Conservation (phyloP, 2,329 filamentous ascomycete species). For the Alternaria sp. region DNA sequence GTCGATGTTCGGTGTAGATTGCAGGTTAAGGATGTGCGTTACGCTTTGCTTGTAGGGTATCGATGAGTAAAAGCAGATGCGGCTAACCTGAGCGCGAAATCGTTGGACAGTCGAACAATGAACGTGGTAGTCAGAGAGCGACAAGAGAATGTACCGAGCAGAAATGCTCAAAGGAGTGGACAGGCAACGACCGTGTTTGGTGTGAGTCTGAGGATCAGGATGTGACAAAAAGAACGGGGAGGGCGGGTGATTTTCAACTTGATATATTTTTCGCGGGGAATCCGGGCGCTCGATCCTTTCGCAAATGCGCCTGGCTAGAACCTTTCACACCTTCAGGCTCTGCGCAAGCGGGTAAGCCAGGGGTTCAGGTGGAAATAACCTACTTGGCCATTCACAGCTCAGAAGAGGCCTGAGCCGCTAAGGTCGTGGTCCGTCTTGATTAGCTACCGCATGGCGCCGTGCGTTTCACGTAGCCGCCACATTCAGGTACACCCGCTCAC, state of each 20-base stretch:
- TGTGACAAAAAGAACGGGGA: constrained; percentile 2
- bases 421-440: constrained; percentile 2
- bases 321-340: constrained; percentile 1
- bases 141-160: constrained; percentile 19
- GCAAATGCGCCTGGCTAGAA: background rate
- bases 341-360: constrained; percentile 9
- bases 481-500: constrained; percentile 13
- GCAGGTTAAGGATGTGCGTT: constrained; percentile 1
- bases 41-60: constrained; percentile 10
- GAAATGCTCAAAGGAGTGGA: constrained; percentile 11
- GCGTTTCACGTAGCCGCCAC: constrained; percentile 16
- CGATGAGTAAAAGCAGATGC: constrained; percentile 12
- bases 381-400: constrained; percentile 3
- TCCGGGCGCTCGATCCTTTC: background rate
- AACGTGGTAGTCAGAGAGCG: constrained; percentile 8
- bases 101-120: constrained; percentile 14
- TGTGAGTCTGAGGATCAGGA: constrained; percentile 9
- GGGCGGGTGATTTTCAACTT: constrained; percentile 5
- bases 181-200: constrained; percentile 9
- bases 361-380: constrained; percentile 7
- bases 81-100: constrained; percentile 15
- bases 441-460: constrained; percentile 4
- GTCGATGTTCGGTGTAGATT: constrained; percentile 26
- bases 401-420: background rate
- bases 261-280: constrained; percentile 8